Evolutionary conservation across 2,329 filamentous ascomycete genomes (phyloP).

Genomic region (Colletotrichum tropicale): DNA sequence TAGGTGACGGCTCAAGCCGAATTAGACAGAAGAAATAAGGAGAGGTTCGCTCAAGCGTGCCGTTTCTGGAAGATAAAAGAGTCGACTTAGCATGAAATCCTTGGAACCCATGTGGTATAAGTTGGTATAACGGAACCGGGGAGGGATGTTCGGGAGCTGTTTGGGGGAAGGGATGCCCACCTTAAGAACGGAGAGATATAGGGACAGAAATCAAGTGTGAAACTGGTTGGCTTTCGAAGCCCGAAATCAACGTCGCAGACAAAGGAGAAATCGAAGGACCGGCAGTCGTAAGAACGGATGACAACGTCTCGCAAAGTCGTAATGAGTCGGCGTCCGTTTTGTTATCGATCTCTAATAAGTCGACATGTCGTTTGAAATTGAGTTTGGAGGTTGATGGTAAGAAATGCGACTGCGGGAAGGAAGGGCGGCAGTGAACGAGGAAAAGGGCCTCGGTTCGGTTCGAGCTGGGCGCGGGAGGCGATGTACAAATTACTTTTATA

Average conservation of each 20-base stretch:
- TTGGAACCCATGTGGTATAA: neutral
- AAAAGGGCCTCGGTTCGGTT: neutral
- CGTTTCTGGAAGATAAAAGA: neutral
- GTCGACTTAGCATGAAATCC: constrained; percentile 1
- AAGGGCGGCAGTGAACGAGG: neutral
- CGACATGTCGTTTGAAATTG: constrained; percentile 8
- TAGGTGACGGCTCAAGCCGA: neutral
- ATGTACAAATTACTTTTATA: neutral
- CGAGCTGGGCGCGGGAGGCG: neutral
- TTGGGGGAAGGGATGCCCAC: constrained; percentile 10
- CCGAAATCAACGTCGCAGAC: neutral
- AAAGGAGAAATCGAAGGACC: neutral
- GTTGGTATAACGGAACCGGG: neutral
- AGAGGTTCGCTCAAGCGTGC: neutral
- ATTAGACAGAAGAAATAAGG: neutral
- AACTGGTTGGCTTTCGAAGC: constrained; percentile 14
- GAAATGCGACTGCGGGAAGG: neutral
- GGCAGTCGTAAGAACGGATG: neutral
- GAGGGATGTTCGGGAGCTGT: constrained; percentile 11
- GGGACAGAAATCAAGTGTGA: neutral
- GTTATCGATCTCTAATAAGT: neutral
- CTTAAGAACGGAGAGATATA: constrained; percentile 11
- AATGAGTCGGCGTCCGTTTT: neutral
- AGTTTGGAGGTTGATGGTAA: neutral
- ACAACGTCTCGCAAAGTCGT: neutral